Evolutionary conservation across 208 protist species (phyloP), one percentile per base, ranked within the genome.

Genomic region (Crithidia fasciculata): DNA sequence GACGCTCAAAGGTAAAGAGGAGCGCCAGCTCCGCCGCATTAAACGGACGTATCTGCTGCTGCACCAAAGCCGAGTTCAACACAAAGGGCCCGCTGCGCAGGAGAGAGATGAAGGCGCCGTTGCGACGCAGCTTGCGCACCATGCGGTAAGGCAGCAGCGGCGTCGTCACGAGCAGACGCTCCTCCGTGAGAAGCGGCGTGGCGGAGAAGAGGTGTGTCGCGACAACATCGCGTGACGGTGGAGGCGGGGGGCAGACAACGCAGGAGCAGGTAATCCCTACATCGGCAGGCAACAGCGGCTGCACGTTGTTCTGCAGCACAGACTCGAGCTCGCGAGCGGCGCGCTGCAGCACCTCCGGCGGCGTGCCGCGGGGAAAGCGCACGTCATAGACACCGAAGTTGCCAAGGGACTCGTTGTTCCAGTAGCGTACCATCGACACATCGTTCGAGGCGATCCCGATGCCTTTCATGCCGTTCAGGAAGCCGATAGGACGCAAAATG

Each of bases 391-490:
- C 83, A 43, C 92, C 92, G 72, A 86, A 94, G 80, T 96, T 96
- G 47, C 92, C 92, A 10, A 96, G 68, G 37, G 76, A 90, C 53
- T 96, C 88, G 69, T 96, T 96, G 80, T 96, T 96, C 90, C 92
- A 96, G 79, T 94, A 93, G 13, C 88, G 86, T 19, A 96, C 74
- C 73, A 92, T 91, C 16, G 90, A 84, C 2, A 96, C 92, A 58
- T 96, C 92, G 74, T 95, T 95, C 43, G 81, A 87, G n/a, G 83
- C 82, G 16, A 96, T 73, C 2, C 79, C 92, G 19, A 96, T 66
- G 8, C 90, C 92, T 36, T 81, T 80, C 85, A 96, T 94, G 40
- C 88, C 78, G 58, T 93, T 82, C 72, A 93, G 81, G 60, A 94
- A 92, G 2, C 92, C 92, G 28, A 90, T 90, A 1, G 90, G 90